A percentile compares a stretch with the other conserved stretches of the same genome.
Conservation (phyloP, 1,284 basidiomycete genomes). For the Naganishia albida region DNA sequence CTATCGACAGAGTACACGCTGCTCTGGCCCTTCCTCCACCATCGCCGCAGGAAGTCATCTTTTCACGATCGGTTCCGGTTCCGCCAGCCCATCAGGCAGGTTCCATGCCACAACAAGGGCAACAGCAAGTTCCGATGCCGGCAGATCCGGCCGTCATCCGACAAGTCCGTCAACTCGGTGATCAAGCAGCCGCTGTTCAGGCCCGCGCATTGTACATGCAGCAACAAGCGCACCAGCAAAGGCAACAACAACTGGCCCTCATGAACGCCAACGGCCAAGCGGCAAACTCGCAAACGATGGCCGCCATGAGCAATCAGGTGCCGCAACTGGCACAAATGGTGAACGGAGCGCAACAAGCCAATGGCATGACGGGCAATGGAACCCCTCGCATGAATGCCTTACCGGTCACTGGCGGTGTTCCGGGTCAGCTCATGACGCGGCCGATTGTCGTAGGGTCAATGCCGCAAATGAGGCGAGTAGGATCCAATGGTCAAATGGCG, state of each 20-base stretch:
- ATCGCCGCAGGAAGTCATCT: conserved; percentile 21
- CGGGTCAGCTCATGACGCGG: conserved; percentile 8
- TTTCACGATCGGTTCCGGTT: conserved; percentile 14
- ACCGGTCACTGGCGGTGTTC: conserved; percentile 2
- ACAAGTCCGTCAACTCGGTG: conserved; percentile 22
- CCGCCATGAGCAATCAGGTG: conserved; percentile 15
- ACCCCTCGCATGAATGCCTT: conserved; percentile 25
- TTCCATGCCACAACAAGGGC: conserved; percentile 28
- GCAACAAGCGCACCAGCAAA: conserved; percentile 32
- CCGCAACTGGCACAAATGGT: conserved; percentile 23
- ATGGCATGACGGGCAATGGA: conserved; percentile 14
- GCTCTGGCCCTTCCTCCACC: conserved; percentile 27
- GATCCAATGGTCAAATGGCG: conserved; percentile 19
- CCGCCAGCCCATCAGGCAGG: conserved; percentile 30
- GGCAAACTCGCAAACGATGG: conserved; percentile 9
- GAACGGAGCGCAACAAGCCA: conserved; percentile 19
- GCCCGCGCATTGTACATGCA: conserved; percentile 16
- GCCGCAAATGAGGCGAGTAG: conserved; percentile 32
- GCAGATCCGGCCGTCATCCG: conserved; percentile 28
- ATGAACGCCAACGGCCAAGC: conserved; percentile 1
- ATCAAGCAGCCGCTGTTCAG: conserved; percentile 27
- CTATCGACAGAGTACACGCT: conserved; percentile 22
- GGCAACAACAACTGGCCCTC: conserved; percentile 17
- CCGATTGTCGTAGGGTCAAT: conserved; percentile 18
- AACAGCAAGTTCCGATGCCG: conserved; percentile 34